These are phyloP conservation scores for Amphichorda felina DNA, from an alignment of 2,329 filamentous ascomycete species.

Conservation along the genomic window DNA sequence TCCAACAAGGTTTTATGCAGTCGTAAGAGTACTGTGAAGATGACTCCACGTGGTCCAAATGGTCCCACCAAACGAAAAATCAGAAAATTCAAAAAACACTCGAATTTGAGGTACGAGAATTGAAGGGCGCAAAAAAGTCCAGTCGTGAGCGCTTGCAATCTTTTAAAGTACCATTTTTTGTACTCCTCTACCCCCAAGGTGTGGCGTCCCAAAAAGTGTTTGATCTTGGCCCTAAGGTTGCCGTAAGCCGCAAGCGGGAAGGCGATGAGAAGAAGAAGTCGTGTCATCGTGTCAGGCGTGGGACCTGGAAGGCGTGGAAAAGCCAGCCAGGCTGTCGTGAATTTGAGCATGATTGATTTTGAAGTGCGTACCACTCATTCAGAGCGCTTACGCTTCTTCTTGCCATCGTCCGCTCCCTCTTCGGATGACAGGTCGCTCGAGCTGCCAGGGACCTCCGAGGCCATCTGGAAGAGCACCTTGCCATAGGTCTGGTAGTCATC, in stretches of 20 bases:
- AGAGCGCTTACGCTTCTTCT: conserved; percentile 64
- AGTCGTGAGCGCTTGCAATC: conserved; percentile 2
- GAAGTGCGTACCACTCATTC: conserved; percentile 28
- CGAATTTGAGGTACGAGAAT: neutral
- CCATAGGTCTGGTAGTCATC: conserved; percentile 60
- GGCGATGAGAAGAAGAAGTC: conserved; percentile 9
- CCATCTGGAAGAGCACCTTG: conserved; percentile 71
- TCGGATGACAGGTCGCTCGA: conserved; percentile 45
- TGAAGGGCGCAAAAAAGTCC: conserved; percentile 1
- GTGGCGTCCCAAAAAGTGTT: neutral
- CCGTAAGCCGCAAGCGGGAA: conserved; percentile 1
- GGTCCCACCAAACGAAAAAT: no score
- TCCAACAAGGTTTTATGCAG: no score
- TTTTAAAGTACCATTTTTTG: conserved; percentile 2
- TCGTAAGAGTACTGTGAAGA: no score
- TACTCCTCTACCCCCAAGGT: conserved; percentile 3
- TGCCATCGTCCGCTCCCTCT: conserved; percentile 33
- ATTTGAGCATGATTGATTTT: neutral
- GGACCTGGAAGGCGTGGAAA: conserved; percentile 2
- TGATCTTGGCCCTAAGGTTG: conserved; percentile 1
- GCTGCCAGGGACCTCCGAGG: conserved; percentile 60
- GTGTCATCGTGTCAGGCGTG: conserved; percentile 14
- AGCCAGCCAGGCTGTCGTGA: neutral
- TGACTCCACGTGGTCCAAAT: no score
- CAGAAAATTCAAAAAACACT: neutral